These are phyloP conservation scores for Exserohilum turcica DNA, from an alignment of 2,329 filamentous ascomycete species.

Conservation along the genomic window DNA sequence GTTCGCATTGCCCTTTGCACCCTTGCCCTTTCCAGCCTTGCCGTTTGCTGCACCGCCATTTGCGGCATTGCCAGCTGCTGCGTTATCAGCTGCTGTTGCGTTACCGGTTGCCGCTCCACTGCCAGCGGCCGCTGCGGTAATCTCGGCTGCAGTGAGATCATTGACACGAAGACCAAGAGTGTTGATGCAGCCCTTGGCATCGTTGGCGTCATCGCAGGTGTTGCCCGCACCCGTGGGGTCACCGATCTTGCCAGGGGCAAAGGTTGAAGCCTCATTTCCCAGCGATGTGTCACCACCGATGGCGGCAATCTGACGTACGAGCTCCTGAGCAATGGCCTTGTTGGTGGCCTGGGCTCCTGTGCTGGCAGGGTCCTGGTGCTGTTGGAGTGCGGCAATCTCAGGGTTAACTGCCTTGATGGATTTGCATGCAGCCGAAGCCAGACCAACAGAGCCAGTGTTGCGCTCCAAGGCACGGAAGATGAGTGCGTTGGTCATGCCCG, in stretches of 20 bases:
- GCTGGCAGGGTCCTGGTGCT: constrained; percentile 71
- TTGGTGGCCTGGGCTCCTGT: constrained; percentile 61
- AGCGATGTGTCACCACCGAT: constrained; percentile 67
- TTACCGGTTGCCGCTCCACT: constrained; percentile 11
- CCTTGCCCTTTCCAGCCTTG: not conserved
- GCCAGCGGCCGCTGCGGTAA: constrained; percentile 52
- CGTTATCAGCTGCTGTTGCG: constrained; percentile 14
- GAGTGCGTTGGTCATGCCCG: constrained; percentile 61
- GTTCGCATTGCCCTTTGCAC: not conserved
- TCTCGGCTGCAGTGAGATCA: constrained; percentile 60
- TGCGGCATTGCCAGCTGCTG: not conserved
- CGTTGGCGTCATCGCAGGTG: constrained; percentile 56
- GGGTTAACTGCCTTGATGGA: constrained; percentile 64
- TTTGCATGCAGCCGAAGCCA: constrained; percentile 62
- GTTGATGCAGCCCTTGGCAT: constrained; percentile 61
- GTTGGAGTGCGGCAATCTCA: constrained; percentile 66
- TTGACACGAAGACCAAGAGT: constrained; percentile 58
- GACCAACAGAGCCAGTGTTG: constrained; percentile 64
- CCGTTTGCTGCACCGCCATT: not conserved
- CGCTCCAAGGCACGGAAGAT: constrained; percentile 63
- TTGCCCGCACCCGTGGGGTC: constrained; percentile 59
- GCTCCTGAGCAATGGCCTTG: constrained; percentile 64
- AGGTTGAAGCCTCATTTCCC: constrained; percentile 67
- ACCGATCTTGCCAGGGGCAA: constrained; percentile 63
- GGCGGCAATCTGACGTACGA: constrained; percentile 64